phyloP scores from a whole-genome alignment of 2,329 filamentous ascomycete genomes.

The Ceratocystis lukuohia region DNA sequence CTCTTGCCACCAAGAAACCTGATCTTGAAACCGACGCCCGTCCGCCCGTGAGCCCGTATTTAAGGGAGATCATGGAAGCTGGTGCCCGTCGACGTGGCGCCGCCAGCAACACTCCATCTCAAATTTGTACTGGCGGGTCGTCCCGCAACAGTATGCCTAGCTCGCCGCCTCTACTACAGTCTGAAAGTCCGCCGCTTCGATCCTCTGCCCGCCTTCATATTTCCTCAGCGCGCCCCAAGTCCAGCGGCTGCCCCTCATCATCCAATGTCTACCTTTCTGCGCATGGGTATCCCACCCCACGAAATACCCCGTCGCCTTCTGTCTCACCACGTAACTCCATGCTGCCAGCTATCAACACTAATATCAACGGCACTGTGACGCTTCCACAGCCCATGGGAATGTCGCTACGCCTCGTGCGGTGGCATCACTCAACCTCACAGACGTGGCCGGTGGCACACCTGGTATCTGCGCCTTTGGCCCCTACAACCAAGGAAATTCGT shows the following conservation, averaged over 20 bases:
- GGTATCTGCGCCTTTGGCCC: conserved; percentile 7
- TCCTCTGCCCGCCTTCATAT: not conserved
- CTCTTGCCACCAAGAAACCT: conserved; percentile 15
- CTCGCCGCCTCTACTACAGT: not conserved
- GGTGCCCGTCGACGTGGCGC: conserved; percentile 25
- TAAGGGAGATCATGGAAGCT: conserved; percentile 24
- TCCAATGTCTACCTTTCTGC: not conserved
- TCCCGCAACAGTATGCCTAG: not conserved
- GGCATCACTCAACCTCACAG: conserved; percentile 13
- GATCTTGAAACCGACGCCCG: conserved; percentile 46
- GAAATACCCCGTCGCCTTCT: conserved; percentile 27
- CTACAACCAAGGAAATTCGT: conserved; percentile 7
- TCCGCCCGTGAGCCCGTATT: conserved; percentile 48
- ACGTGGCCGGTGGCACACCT: conserved; percentile 17
- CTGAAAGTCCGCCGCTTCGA: not conserved
- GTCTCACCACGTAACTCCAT: conserved; percentile 24
- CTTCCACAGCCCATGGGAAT: conserved; percentile 9
- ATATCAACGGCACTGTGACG: conserved; percentile 14
- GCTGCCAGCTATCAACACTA: conserved; percentile 22
- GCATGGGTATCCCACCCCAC: not conserved
- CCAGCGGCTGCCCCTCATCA: conserved; percentile 27
- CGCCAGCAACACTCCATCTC: not conserved
- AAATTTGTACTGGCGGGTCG: not conserved
- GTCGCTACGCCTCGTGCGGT: conserved; percentile 14
- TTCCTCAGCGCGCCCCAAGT: conserved; percentile 26